Conservation (phyloP, 495 filamentous ascomycete genomes). For the Usnea hakonensis region DNA sequence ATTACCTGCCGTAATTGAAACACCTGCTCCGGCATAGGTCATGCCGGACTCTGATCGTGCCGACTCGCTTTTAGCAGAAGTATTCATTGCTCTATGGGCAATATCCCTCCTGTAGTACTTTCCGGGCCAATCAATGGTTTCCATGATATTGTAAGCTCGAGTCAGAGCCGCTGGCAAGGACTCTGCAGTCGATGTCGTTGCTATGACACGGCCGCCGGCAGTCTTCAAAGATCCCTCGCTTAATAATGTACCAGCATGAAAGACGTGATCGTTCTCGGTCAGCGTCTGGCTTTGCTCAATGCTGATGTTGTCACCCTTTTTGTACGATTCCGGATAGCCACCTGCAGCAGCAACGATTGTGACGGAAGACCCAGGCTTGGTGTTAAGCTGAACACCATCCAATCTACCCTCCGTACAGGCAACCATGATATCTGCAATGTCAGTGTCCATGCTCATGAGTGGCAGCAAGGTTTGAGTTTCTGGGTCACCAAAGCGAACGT, state of each 20-base stretch:
- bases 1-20: conserved; percentile 88
- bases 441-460: conserved; percentile 68
- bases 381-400: conserved; percentile 57
- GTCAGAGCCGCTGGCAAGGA: conserved; percentile 73
- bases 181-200: conserved; percentile 66
- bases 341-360: conserved; percentile 92
- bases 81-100: conserved; percentile 42
- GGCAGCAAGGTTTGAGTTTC: conserved; percentile 91
- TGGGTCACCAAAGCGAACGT: conserved; percentile 92
- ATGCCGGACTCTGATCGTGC: conserved; percentile 37
- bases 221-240: conserved; percentile 48
- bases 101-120: conserved; percentile 96
- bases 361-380: conserved; percentile 62
- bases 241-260: conserved; percentile 82
- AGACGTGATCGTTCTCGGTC: conserved; percentile 59
- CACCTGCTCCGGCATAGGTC: conserved; percentile 88
- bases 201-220: conserved; percentile 84
- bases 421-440: conserved; percentile 84
- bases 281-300: conserved; percentile 34
- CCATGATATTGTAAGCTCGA: conserved; percentile 74
- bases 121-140: conserved; percentile 71
- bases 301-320: conserved; percentile 70
- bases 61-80: neutral
- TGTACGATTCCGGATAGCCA: conserved; percentile 84
- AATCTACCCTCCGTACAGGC: conserved; percentile 75